phyloP scores from a whole-genome alignment of 129 eudicot genomes.

The Pseudognaphalium luteoalbum region DNA sequence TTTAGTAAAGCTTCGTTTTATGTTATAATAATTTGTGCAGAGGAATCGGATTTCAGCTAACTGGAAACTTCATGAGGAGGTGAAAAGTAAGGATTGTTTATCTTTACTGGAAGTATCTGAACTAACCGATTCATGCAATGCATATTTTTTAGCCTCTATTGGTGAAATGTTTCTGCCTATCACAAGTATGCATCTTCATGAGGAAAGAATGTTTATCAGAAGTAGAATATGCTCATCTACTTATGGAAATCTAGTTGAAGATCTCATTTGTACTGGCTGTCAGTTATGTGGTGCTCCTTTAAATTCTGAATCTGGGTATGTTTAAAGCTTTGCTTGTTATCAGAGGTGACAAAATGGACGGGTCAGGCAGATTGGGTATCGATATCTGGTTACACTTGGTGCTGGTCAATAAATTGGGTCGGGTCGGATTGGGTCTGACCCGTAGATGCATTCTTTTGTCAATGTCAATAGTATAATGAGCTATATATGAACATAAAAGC shows the following conservation, averaged over 20 bases:
- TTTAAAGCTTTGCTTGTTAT: slow-evolving; percentile 11
- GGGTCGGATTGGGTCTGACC: neutral
- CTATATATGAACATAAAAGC: neutral
- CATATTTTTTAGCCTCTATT: slow-evolving; percentile 62
- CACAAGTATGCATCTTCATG: slow-evolving; percentile 42
- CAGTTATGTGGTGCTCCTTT: slow-evolving; percentile 69
- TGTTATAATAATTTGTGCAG: slow-evolving; percentile 30
- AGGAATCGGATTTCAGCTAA: slow-evolving; percentile 47
- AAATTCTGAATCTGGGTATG: slow-evolving; percentile 62
- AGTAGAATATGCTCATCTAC: slow-evolving; percentile 44
- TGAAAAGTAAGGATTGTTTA: slow-evolving; percentile 42
- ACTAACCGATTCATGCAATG: slow-evolving; percentile 48
- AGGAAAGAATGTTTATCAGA: slow-evolving; percentile 72
- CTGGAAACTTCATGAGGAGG: slow-evolving; percentile 68
- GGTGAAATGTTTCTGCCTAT: slow-evolving; percentile 79
- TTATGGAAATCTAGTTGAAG: slow-evolving; percentile 50
- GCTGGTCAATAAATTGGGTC: neutral
- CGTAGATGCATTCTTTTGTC: no score
- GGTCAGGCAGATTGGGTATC: neutral
- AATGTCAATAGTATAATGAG: neutral
- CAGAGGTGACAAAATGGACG: neutral
- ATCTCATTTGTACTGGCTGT: slow-evolving; percentile 80
- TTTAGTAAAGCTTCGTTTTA: neutral
- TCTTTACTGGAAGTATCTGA: slow-evolving; percentile 55
- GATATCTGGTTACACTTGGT: neutral